phyloP scores from a whole-genome alignment of 805 yeast genomes.

The Candida xiaguanensis region DNA sequence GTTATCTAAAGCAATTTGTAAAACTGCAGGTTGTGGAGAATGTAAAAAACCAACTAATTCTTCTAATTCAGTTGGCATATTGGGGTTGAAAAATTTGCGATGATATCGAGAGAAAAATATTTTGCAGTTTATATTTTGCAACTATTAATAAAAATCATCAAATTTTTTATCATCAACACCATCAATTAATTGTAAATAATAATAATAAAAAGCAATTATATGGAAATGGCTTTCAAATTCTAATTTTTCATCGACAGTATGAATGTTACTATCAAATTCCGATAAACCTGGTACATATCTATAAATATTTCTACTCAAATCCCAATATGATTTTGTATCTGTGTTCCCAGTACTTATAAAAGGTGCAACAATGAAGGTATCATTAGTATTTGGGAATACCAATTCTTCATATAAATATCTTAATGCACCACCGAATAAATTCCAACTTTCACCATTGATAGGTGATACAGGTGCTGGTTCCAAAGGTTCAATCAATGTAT shows the following conservation, averaged over 20 bases:
- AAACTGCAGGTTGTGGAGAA: slow-evolving; percentile 73
- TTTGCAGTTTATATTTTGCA: not conserved
- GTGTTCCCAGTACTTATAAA: slow-evolving; percentile 36
- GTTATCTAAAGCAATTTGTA: slow-evolving; percentile 81
- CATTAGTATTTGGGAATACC: slow-evolving; percentile 16
- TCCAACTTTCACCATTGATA: slow-evolving; percentile 28
- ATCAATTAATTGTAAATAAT: slow-evolving; percentile 31
- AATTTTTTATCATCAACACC: slow-evolving; percentile 11
- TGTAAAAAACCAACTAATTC: slow-evolving; percentile 75
- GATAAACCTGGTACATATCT: slow-evolving; percentile 30
- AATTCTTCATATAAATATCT: slow-evolving; percentile 37
- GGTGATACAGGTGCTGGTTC: slow-evolving; percentile 42
- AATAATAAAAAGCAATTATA: slow-evolving; percentile 36
- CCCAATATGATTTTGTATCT: slow-evolving; percentile 42
- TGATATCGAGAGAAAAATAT: slow-evolving; percentile 1
- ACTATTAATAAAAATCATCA: slow-evolving; percentile 2
- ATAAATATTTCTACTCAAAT: slow-evolving; percentile 33
- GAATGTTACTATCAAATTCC: slow-evolving; percentile 19
- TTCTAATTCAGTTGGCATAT: slow-evolving; percentile 44
- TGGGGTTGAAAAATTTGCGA: slow-evolving; percentile 1
- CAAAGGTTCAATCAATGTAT: slow-evolving; percentile 20
- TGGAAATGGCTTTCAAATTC: slow-evolving; percentile 30
- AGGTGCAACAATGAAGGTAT: slow-evolving; percentile 31
- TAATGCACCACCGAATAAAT: slow-evolving; percentile 32
- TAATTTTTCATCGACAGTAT: slow-evolving; percentile 33